Base-by-base conservation (phyloP, 2,329 filamentous ascomycete species). In the Chrysoporthe cubensis region DNA sequence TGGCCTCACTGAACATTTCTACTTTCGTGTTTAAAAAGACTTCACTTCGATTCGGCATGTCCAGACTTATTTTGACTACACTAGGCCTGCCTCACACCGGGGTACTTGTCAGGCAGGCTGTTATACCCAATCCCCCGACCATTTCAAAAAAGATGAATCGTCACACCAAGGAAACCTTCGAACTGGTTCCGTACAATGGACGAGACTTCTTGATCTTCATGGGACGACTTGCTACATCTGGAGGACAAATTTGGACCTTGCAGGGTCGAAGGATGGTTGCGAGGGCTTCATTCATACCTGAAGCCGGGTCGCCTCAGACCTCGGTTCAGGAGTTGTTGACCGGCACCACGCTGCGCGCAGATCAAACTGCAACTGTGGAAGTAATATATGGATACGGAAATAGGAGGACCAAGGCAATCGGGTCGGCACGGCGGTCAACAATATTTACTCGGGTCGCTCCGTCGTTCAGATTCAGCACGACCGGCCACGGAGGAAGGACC, bases 1-100 rank as follows among this genome's bases (percentile, higher is more conserved):
- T 73, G 72, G 73, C 69, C 75, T 72, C 71, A 72, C 73, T 77
- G 70, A 71, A 71, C 74, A 74, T 74, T 71, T 73, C 68, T 65
- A 68, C 75, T 73, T 68, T 64, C 59, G 59, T 62, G 67, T 69
- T 66, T 64, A 52, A 64, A 58, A 54, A 64, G 46, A 62, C 44
- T 69, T 70, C 62, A 21, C 62, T 74, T 73, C 74, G 62, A 69
- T 70, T 71, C 70, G 68, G 68, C 68, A 70, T 70, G 68, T 66
- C 66, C 66, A 62, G 62, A 68, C 48, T 60, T 65, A 59, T 64
- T 61, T 63, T 61, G 32, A 61, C 58, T 59, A 70, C 58, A 62
- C 58, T 59, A 59, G 64, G 68, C 66, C 68, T 61, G 26, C 68
- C 68, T 70, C 60, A 66, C 68, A 70, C 37, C 37, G 68, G 68